Conservation (phyloP, 1,284 basidiomycete species). For the Cryptococcus wingfieldii region DNA sequence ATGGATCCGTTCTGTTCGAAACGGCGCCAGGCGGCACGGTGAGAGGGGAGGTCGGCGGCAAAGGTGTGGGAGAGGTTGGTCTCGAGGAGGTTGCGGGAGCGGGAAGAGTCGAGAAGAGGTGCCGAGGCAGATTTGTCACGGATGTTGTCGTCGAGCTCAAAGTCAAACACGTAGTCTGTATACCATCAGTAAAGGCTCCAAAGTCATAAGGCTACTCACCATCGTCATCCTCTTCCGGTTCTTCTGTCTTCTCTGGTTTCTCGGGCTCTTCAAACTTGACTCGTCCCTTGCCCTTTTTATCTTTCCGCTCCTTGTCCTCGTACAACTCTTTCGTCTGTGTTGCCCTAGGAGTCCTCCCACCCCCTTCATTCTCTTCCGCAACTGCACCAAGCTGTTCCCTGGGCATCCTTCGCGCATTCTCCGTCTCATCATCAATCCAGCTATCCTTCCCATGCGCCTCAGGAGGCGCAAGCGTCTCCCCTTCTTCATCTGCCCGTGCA, state of each 20-base stretch:
- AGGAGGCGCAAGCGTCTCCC: background rate
- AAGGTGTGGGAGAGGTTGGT: conserved; percentile 43
- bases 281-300: conserved; percentile 12
- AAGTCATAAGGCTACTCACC: background rate
- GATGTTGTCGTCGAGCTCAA: conserved; percentile 37
- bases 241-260: conserved; percentile 8
- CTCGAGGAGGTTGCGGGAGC: conserved; percentile 36
- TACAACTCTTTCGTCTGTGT: conserved; percentile 12
- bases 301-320: conserved; percentile 6
- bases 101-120: conserved; percentile 4
- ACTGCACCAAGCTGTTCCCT: conserved; percentile 8
- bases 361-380: conserved; percentile 15
- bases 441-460: conserved; percentile 31
- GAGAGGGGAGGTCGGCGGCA: conserved; percentile 46
- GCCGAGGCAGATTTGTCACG: background rate
- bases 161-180: conserved; percentile 47
- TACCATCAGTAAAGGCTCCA: no score
- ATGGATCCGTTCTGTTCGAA: conserved; percentile 26
- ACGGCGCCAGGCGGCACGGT: conserved; percentile 43
- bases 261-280: conserved; percentile 39
- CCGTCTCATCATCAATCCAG: conserved; percentile 35
- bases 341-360: conserved; percentile 23
- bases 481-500: background rate
- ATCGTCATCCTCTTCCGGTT: conserved; percentile 8
- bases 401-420: background rate